Evolutionary conservation across 2,329 filamentous ascomycete genomes (phyloP).

Genomic region (Scedosporium boydii): DNA sequence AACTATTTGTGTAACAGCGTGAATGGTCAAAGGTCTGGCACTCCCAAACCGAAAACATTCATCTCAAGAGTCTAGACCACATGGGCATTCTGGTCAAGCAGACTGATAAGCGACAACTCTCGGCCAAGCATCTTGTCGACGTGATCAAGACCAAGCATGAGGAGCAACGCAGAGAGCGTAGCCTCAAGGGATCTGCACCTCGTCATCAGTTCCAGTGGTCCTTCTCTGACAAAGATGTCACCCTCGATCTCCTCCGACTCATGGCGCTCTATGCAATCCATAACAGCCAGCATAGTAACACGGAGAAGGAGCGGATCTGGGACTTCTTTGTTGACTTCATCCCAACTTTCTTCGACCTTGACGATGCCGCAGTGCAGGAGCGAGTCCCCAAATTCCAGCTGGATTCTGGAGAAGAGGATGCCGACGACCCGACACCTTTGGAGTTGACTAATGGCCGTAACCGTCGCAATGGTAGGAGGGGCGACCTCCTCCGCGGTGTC

Average conservation of each 20-base stretch:
- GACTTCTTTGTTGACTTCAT: conserved; percentile 72
- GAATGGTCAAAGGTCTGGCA: conserved; percentile 99
- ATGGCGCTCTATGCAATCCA: conserved; percentile 57
- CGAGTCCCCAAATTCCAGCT: conserved; percentile 60
- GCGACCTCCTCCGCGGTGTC: conserved; percentile 74
- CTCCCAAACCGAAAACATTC: conserved; percentile 86
- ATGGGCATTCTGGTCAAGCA: conserved; percentile 87
- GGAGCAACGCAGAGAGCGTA: conserved; percentile 69
- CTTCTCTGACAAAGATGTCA: conserved; percentile 62
- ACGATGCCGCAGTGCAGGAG: conserved; percentile 58
- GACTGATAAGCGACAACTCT: conserved; percentile 83
- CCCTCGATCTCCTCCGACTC: conserved; percentile 52
- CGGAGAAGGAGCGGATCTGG: conserved; percentile 64
- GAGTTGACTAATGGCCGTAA: conserved; percentile 60
- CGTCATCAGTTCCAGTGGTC: conserved; percentile 67
- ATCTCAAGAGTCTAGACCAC: conserved; percentile 93
- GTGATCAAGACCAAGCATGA: conserved; percentile 90
- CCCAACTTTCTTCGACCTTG: conserved; percentile 65
- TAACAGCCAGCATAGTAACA: conserved; percentile 60
- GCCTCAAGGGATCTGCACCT: conserved; percentile 49
- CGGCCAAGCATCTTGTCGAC: conserved; percentile 80
- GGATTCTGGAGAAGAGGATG: conserved; percentile 65
- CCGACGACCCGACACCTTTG: conserved; percentile 61
- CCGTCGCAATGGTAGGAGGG: conserved; percentile 66
- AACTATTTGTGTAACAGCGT: conserved; percentile 39